phyloP scores from a whole-genome alignment of 116 monocot genomes.

The Zostera marina region DNA sequence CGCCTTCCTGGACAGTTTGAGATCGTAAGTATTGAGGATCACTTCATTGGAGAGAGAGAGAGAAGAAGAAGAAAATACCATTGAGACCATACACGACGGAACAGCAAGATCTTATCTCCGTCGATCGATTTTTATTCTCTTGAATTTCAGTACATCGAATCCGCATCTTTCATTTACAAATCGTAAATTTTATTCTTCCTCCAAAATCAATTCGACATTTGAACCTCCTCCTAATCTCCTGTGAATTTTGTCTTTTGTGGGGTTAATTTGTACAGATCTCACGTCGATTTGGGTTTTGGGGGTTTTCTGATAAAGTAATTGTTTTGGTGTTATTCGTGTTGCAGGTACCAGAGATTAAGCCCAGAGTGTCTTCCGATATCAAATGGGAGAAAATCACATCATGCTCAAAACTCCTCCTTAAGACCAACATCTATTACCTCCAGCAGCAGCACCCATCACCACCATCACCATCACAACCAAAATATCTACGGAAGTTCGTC shows the following conservation, averaged over 20 bases:
- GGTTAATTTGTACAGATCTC: neutral
- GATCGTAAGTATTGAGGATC: no score
- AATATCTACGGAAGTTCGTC: constrained; percentile 2
- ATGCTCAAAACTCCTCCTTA: neutral
- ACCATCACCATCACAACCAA: constrained; percentile 4
- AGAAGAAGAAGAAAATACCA: neutral
- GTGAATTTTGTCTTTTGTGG: no score
- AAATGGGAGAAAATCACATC: constrained; percentile 27
- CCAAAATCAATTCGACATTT: no score
- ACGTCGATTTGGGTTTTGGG: neutral
- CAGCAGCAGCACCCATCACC: constrained; percentile 11
- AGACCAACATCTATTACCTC: neutral
- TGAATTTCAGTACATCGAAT: neutral
- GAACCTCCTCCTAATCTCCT: no score
- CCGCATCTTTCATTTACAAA: neutral
- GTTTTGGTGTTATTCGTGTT: neutral
- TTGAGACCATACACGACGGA: neutral
- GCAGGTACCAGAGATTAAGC: constrained; percentile 67
- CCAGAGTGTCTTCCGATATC: constrained; percentile 31
- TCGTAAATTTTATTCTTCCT: neutral
- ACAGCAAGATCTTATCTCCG: neutral
- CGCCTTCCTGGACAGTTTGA: no score
- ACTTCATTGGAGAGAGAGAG: neutral
- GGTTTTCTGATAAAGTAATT: neutral
- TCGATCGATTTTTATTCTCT: neutral